Conservation (phyloP, 371 early-diverging fungal genomes). For the Mucor velutinosus region DNA sequence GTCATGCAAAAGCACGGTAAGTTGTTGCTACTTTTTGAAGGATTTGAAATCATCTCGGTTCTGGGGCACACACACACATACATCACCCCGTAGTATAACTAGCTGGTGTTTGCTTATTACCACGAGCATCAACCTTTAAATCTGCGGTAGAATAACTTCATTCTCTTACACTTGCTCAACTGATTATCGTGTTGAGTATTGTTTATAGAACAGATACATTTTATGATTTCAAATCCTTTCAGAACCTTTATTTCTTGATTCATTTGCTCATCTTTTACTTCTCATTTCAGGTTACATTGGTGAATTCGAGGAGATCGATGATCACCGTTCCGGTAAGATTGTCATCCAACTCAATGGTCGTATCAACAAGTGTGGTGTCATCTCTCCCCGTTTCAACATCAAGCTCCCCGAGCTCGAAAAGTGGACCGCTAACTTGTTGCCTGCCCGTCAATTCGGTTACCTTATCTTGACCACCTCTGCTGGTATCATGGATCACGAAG, state of each 20-base stretch:
- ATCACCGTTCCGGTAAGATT: conserved; percentile 99
- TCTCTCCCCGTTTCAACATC: conserved; percentile 99
- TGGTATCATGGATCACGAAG: conserved; percentile 99
- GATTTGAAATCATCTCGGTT: neutral
- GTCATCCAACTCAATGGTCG: conserved; percentile 99
- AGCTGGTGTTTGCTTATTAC: conserved; percentile 50
- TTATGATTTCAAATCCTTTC: conserved; percentile 1
- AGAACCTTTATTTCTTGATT: neutral
- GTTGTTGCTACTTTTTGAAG: conserved; percentile 34
- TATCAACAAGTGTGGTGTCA: conserved; percentile 99
- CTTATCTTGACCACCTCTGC: conserved; percentile 96
- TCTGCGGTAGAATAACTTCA: conserved; percentile 62
- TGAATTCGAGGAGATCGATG: conserved; percentile 98
- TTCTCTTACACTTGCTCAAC: conserved; percentile 21
- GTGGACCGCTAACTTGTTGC: conserved; percentile 97
- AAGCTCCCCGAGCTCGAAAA: conserved; percentile 94
- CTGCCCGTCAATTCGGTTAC: conserved; percentile 99
- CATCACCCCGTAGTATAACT: conserved; percentile 69
- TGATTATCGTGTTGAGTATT: conserved; percentile 17
- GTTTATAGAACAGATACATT: conserved; percentile 23
- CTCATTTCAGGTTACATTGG: conserved; percentile 93
- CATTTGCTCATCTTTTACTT: conserved; percentile 2
- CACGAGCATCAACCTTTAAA: conserved; percentile 62
- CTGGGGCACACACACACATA: neutral
- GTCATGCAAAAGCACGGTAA: conserved; percentile 99